Conservation (phyloP, 2,329 filamentous ascomycete genomes). For the Hymenoscyphus occultus region DNA sequence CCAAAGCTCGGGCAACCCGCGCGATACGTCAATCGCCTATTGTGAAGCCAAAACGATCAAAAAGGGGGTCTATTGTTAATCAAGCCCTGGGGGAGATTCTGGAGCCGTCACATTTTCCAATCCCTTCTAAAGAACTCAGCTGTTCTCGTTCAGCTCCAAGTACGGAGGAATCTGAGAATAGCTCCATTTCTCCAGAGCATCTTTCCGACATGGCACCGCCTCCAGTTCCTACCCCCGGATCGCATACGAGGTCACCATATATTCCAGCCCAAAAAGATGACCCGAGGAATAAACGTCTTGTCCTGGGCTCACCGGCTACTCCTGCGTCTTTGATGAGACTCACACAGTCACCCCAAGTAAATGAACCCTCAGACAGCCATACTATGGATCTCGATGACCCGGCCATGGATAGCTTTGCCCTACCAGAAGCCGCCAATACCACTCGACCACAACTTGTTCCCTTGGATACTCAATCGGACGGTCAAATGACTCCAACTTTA, state of each 20-base stretch:
- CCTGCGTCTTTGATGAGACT: conserved; percentile 86
- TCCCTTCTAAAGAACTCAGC: conserved; percentile 39
- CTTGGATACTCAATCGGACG: conserved; percentile 51
- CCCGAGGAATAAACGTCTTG: conserved; percentile 37
- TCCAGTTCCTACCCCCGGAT: conserved; percentile 63
- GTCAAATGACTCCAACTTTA: conserved; percentile 54
- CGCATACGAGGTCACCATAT: conserved; percentile 65
- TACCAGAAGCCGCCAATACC: conserved; percentile 69
- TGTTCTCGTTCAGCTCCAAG: conserved; percentile 30
- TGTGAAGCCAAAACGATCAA: conserved; percentile 42
- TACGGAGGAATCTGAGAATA: conserved; percentile 60
- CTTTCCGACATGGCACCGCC: conserved; percentile 65
- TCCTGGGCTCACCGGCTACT: conserved; percentile 63
- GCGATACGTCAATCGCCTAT: conserved; percentile 40
- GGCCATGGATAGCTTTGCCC: conserved; percentile 62
- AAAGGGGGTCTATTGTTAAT: conserved; percentile 45
- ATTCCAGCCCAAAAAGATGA: conserved; percentile 53
- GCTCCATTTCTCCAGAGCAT: conserved; percentile 61
- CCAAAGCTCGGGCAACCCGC: conserved; percentile 31
- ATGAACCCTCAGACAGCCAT: conserved; percentile 41
- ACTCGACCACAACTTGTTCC: conserved; percentile 48
- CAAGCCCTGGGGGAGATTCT: conserved; percentile 40
- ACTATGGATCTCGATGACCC: conserved; percentile 47
- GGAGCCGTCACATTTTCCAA: conserved; percentile 35
- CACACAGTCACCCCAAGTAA: conserved; percentile 38